Conservation (phyloP, 257 asterid species). For the Plantago elongata region DNA sequence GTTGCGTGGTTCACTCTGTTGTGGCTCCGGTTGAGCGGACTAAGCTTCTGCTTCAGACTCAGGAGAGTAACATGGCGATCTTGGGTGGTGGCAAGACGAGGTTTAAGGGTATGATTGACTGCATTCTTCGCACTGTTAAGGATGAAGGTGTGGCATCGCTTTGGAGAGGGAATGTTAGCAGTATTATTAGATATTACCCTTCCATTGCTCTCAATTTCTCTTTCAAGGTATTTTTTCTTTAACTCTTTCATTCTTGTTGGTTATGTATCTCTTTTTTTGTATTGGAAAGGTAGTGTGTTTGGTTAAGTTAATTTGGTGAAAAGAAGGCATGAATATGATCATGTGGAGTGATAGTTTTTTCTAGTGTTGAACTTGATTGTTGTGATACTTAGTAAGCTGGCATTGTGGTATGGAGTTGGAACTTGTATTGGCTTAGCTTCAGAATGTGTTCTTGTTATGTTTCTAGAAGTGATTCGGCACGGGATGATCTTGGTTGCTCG, state of each 20-base stretch:
- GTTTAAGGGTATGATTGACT: constrained; percentile 93
- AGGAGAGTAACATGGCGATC: constrained; percentile 86
- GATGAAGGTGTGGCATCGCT: constrained; percentile 86
- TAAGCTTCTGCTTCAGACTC: constrained; percentile 92
- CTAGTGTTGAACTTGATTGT: background rate
- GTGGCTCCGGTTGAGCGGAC: constrained; percentile 98
- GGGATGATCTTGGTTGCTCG: constrained; percentile 10
- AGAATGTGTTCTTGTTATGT: background rate
- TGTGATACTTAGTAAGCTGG: constrained; percentile 13
- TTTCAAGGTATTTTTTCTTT: constrained; percentile 60
- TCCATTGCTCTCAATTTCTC: constrained; percentile 97
- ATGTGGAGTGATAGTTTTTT: background rate
- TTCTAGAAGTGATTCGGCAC: background rate
- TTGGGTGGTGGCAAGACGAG: constrained; percentile 59
- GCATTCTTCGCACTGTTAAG: constrained; percentile 63
- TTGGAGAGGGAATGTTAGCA: constrained; percentile 99
- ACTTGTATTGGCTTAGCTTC: background rate
- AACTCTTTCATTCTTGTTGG: too few species aligned
- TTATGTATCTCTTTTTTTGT: too few species aligned
- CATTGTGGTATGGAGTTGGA: constrained; percentile 4
- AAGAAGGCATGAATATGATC: constrained; percentile 3
- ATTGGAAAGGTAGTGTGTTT: too few species aligned
- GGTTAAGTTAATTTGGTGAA: background rate
- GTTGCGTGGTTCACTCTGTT: constrained; percentile 94
- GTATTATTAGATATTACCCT: constrained; percentile 92